Conservation (phyloP, 2,329 filamentous ascomycete species). For the Delphinella strobiligena region DNA sequence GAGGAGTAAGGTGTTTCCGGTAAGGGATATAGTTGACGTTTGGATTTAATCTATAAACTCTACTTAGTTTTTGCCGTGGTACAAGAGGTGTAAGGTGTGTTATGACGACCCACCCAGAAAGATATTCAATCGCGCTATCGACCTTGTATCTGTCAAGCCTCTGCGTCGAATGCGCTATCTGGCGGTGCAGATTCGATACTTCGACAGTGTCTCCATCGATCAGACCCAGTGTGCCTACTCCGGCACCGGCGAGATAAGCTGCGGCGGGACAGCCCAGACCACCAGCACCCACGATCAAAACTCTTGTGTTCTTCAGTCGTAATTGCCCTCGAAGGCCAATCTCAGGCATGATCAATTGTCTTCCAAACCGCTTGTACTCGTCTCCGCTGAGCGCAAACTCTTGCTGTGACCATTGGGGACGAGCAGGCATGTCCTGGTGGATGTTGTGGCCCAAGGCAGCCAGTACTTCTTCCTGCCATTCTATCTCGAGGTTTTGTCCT, state of each 20-base stretch:
- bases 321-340: conserved; percentile 72
- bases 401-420: conserved; percentile 4
- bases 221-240: conserved; percentile 70
- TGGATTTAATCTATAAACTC: conserved; percentile 56
- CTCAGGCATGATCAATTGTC: conserved; percentile 79
- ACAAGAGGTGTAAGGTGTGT: background rate
- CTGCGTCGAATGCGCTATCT: conserved; percentile 65
- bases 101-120: conserved; percentile 27
- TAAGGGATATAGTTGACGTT: conserved; percentile 53
- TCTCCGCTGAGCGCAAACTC: conserved; percentile 43
- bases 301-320: conserved; percentile 53
- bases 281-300: conserved; percentile 77
- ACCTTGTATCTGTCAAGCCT: conserved; percentile 69
- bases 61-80: background rate
- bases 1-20: conserved; percentile 51
- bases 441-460: conserved; percentile 16
- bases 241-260: conserved; percentile 82
- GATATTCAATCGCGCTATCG: conserved; percentile 47
- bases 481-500: conserved; percentile 15
- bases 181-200: conserved; percentile 80
- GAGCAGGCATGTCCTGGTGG: conserved; percentile 11
- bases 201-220: conserved; percentile 85
- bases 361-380: conserved; percentile 78
- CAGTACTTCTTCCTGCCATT: conserved; percentile 30
- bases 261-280: conserved; percentile 87